Evolutionary conservation across 441 rosid genomes (phyloP), one percentile per base, ranked within the genome.

Genomic region (Macaranga tanarius): DNA sequence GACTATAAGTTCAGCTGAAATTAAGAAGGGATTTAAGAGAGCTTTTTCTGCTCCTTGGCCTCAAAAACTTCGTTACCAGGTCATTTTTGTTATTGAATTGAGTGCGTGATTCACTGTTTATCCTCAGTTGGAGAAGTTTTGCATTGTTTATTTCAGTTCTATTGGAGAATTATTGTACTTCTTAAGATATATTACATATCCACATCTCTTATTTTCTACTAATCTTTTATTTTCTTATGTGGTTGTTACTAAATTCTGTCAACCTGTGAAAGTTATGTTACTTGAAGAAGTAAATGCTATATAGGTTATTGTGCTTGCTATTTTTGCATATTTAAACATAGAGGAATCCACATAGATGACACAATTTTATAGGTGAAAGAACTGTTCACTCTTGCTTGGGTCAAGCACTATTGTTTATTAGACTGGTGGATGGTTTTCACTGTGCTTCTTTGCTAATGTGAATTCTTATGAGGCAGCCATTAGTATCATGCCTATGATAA

Each of bases 61-160:
- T 62, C 84, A 90, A 59, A 90, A 88, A 71, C 89, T 93, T 69
- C 94, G 97, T 71, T 91, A 93, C 79, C 89, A 91, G 93, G 98
- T 92, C 62, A 12, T 22, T 73, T 22, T 47, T 71, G 20, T 68
- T 76, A 74, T 25, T 52, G 20, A 63, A 52, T 6, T 47, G 55
- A 15, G 25, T 28, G 45, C 48, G 31, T 45, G 50, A 15, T 69
- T 48, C 61, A 22, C 28, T 70, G 34, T 1, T 44, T 10, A 34
- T 34, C 38, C 38, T 52, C 28, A 7, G 8, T 2, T 42, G 8
- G 12, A 42, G 47, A 42, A 7, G 8, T 7, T 34, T 42, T 10
- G 12, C 47, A 42, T 42, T 42, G 28, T 62, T 62, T 60, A 5
- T 7, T 57, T 11, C 13, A 19, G 10, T 67, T 50, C 56, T 7